Evolutionary conservation across 169 alveolate genomes (phyloP).

Genomic region (Sarcocystis neurona): DNA sequence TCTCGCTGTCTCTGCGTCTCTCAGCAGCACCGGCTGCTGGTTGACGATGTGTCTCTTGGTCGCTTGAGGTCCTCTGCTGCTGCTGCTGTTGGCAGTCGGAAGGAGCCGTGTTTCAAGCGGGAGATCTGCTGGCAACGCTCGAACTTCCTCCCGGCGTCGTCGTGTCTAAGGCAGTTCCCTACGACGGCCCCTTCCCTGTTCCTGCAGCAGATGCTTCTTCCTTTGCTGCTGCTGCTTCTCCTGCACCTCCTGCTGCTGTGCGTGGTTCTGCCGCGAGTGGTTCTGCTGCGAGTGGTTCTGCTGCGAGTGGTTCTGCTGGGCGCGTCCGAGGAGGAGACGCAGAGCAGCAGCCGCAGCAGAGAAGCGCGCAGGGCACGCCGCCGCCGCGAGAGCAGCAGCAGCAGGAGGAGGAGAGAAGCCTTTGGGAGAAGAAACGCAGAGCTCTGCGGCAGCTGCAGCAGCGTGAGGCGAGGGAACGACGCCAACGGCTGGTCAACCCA

Average conservation of each 20-base stretch:
- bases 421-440: not conserved
- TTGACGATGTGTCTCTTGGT: too few species aligned
- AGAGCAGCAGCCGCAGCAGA: too few species aligned
- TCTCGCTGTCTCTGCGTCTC: not conserved
- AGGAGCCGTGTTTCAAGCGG: conserved; percentile 76
- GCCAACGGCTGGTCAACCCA: conserved; percentile 11
- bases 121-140: conserved; percentile 74
- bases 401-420: not conserved
- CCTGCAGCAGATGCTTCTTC: conserved; percentile 73
- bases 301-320: conserved; percentile 15
- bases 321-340: not conserved
- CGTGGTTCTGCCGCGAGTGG: too few species aligned
- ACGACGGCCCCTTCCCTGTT: conserved; percentile 74
- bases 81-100: conserved; percentile 63
- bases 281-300: conserved; percentile 31
- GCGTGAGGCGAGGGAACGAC: conserved; percentile 13
- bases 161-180: conserved; percentile 47
- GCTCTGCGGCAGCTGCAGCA: not conserved
- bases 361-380: not conserved
- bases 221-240: conserved; percentile 49
- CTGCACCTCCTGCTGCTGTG: too few species aligned
- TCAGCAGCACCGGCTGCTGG: not conserved
- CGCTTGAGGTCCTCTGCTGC: too few species aligned
- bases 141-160: conserved; percentile 43
- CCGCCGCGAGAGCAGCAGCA: not conserved